Conservation (phyloP, 1,139 yeast species). For the Fermentozyma sake region DNA sequence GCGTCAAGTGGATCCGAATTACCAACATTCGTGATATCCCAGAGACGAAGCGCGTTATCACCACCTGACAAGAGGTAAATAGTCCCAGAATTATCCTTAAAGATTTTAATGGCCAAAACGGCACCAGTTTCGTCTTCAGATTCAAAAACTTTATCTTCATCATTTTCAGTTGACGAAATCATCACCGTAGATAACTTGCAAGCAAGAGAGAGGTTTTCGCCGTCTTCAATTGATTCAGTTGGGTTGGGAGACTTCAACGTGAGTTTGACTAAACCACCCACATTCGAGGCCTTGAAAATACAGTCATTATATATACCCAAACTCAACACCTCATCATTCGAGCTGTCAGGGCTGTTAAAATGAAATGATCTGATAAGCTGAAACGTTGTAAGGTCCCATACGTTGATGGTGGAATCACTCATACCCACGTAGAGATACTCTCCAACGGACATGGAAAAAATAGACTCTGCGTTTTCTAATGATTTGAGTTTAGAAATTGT, state of each 20-base stretch:
- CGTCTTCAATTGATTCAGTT: constrained; percentile 1
- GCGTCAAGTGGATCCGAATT: neutral
- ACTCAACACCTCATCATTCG: constrained; percentile 30
- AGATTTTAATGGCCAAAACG: constrained; percentile 28
- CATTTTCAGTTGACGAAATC: constrained; percentile 1
- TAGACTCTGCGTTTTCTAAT: constrained; percentile 64
- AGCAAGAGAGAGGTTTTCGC: too few relatives aligned
- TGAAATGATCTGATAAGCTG: constrained; percentile 63
- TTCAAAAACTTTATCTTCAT: constrained; percentile 1
- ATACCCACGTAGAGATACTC: constrained; percentile 77
- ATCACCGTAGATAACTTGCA: constrained; percentile 3
- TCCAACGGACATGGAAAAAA: constrained; percentile 60
- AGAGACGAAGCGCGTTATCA: constrained; percentile 27
- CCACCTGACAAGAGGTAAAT: constrained; percentile 39
- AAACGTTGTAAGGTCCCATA: constrained; percentile 79
- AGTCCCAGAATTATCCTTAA: constrained; percentile 15
- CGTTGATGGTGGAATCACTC: constrained; percentile 64
- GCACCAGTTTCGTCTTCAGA: constrained; percentile 7
- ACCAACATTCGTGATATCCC: constrained; percentile 30
- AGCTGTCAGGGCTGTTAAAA: constrained; percentile 23
- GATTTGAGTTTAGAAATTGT: constrained; percentile 25
- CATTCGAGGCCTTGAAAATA: constrained; percentile 51
- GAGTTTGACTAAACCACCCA: constrained; percentile 53
- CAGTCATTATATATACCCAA: constrained; percentile 48
- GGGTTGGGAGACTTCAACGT: constrained; percentile 26